Percentiles rank a stretch among this genome's conserved stretches.
Conservation (phyloP, 352 stramenopile genomes). For the Globisporangium barbulae region DNA sequence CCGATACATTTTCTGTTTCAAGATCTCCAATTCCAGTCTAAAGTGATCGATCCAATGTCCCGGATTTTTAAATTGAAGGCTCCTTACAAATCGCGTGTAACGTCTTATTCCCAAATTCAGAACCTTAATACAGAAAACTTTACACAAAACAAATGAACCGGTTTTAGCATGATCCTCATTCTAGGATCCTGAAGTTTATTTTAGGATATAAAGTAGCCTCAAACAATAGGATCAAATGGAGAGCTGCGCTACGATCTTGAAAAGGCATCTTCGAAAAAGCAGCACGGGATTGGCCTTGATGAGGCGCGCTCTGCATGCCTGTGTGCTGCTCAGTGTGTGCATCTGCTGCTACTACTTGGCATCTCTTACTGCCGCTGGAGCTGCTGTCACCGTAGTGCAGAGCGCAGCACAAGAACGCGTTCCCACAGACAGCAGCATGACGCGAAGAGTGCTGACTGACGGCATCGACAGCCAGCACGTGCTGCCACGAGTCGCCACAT, state of each 20-base stretch:
- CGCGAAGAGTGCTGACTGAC: not conserved
- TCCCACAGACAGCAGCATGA: not conserved
- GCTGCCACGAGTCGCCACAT: constrained; percentile 30
- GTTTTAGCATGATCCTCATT: too few relatives aligned
- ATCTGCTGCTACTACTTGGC: not conserved
- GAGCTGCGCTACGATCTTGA: not conserved
- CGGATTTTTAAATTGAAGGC: too few relatives aligned
- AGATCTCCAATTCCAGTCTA: too few relatives aligned
- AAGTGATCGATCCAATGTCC: too few relatives aligned
- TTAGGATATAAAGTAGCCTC: too few relatives aligned
- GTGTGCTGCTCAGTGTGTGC: not conserved
- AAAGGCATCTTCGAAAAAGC: constrained; percentile 4
- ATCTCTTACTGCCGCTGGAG: not conserved
- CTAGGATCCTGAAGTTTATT: too few relatives aligned
- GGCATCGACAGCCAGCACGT: constrained; percentile 4
- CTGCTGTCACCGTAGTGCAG: not conserved
- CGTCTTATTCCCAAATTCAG: too few relatives aligned
- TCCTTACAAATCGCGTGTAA: too few relatives aligned
- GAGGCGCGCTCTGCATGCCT: not conserved
- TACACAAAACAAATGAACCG: too few relatives aligned
- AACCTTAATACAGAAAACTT: too few relatives aligned
- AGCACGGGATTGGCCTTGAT: not conserved
- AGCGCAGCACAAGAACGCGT: not conserved
- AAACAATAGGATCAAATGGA: not conserved
- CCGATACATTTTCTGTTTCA: too few relatives aligned